Percentiles rank a stretch among this genome's conserved stretches.
Conservation (phyloP, 352 stramenopile genomes). For the Phytopythium boreale region DNA sequence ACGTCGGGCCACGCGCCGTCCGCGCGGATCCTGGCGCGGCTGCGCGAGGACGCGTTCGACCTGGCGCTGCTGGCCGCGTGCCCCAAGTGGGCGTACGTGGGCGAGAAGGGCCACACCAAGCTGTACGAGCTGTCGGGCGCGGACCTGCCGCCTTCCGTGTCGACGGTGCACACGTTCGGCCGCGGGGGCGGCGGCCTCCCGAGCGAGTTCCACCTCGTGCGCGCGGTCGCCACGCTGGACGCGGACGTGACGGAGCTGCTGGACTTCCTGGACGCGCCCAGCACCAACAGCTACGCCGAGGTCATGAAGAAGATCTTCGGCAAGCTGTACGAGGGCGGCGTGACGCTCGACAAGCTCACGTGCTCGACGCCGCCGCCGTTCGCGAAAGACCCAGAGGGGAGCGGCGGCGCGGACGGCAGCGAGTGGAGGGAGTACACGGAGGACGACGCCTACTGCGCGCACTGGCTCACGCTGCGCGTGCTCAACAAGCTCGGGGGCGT, state of each 20-base stretch:
- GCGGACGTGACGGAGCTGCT: slow-evolving; percentile 43
- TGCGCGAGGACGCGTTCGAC: slow-evolving; percentile 44
- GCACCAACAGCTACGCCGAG: slow-evolving; percentile 40
- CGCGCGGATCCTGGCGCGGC: slow-evolving; percentile 41
- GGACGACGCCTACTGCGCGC: slow-evolving; percentile 66
- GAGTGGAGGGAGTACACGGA: slow-evolving; percentile 39
- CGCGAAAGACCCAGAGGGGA: slow-evolving; percentile 26
- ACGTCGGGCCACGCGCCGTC: slow-evolving; percentile 48
- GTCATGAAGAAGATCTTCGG: slow-evolving; percentile 63
- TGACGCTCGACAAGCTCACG: slow-evolving; percentile 61
- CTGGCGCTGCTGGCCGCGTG: slow-evolving; percentile 40
- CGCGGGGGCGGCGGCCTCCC: slow-evolving; percentile 35
- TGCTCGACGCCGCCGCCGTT: slow-evolving; percentile 56
- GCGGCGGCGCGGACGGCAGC: slow-evolving; percentile 15
- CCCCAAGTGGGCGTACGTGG: slow-evolving; percentile 45
- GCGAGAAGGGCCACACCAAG: slow-evolving; percentile 48
- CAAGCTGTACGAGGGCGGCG: slow-evolving; percentile 43
- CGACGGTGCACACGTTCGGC: slow-evolving; percentile 45
- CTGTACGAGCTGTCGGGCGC: slow-evolving; percentile 61
- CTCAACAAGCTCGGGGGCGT: slow-evolving; percentile 28
- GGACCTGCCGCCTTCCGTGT: slow-evolving; percentile 36
- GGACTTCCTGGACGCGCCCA: slow-evolving; percentile 38
- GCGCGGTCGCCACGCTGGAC: slow-evolving; percentile 54
- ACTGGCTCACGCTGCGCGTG: slow-evolving; percentile 58
- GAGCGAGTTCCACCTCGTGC: slow-evolving; percentile 66